Evolutionary conservation across 2,329 filamentous ascomycete species (phyloP), one percentile per base, ranked within the genome.

Genomic region (Botryosphaeria dothidea): DNA sequence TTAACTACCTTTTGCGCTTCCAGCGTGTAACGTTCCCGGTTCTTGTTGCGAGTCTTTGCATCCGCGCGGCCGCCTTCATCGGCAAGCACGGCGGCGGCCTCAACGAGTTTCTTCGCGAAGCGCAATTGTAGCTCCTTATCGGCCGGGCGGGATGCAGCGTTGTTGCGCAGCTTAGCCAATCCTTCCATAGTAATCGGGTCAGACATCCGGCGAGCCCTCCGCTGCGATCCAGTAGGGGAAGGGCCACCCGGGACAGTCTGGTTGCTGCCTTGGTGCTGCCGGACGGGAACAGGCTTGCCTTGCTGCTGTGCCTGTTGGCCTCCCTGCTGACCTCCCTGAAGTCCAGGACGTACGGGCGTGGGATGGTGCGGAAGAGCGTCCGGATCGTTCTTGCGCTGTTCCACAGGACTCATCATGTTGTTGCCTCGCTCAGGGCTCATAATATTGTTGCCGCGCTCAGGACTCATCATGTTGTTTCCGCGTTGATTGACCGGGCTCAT

Each of bases 1-100:
- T 97, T 97, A 48, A 98, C 81, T 25, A 93, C 88, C 78, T 97
- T 98, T 75, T 95, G 88, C 0, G 92, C 92, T 73, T 98, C 95
- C 69, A 89, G 81, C 17, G 94, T 82, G 75, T 94, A 98, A 65
- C 89, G 89, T 71, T 98, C 94, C 31, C 92, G 89, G 67, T 86
- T 87, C 74, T 86, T 88, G 67, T 82, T 82, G 38, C 82, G 83
- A 0, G 85, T 83, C 64, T 84, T 86, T 1, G 89, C 84, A 71
- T 95, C 92, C 8, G 87, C 85, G 25, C 90, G 88, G 8, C 88
- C 86, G 71, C 89, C 89, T 41, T 93, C 89, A 69, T 92, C 91
- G 2, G 92, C 87, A 1, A 99, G 84, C 4, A 91, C 87, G 13
- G 89, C 88, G 0, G 92, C 88, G 1, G 94, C 95, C 79, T 97